phyloP scores from a whole-genome alignment of 345 rosid species.

The Ricinus communis region DNA sequence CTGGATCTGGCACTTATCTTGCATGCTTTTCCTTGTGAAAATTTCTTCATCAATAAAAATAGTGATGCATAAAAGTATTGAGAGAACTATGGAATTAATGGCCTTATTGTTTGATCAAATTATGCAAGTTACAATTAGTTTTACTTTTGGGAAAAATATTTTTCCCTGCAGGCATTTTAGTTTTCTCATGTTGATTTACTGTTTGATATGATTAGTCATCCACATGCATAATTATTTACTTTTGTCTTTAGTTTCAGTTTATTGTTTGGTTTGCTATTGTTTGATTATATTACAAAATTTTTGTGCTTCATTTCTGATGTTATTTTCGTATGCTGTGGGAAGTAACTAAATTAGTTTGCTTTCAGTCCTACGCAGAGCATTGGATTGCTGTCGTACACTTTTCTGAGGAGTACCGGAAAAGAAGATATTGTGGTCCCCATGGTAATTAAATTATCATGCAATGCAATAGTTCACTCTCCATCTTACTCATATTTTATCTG shows the following conservation, averaged over 20 bases:
- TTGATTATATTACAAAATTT: background rate
- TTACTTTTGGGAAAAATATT: background rate
- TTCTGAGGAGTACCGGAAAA: slow-evolving; percentile 87
- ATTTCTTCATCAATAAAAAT: background rate
- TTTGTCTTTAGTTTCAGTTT: background rate
- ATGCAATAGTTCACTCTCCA: background rate
- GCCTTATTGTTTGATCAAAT: background rate
- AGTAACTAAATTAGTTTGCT: slow-evolving; percentile 28
- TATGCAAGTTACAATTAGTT: background rate
- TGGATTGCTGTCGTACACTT: slow-evolving; percentile 87
- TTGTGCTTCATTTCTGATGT: background rate
- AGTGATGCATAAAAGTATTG: background rate
- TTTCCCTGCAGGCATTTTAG: background rate
- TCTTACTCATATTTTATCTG: background rate
- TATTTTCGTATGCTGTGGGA: background rate
- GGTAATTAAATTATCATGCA: slow-evolving; percentile 45
- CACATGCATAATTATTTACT: background rate
- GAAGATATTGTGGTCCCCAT: slow-evolving; percentile 95
- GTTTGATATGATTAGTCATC: background rate
- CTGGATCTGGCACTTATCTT: no score
- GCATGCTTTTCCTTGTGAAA: no score
- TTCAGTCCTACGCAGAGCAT: slow-evolving; percentile 83
- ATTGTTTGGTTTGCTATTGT: background rate
- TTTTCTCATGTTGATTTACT: background rate
- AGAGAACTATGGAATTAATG: background rate